Base-by-base conservation (phyloP, 805 yeast species). In the Candida montana region DNA sequence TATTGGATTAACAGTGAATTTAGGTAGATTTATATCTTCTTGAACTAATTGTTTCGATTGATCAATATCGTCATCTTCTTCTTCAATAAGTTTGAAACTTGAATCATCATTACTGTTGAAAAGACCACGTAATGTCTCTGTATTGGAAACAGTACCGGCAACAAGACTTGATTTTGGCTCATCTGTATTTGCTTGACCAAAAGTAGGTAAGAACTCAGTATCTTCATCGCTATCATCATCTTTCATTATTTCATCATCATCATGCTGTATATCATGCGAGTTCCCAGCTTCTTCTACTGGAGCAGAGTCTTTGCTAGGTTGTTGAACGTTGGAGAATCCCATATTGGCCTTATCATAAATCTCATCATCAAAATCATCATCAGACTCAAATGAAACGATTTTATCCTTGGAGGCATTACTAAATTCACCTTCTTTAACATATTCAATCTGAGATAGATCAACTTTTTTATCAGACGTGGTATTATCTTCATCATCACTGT, bases 91-190 rank as follows among this genome's bases (percentile, higher is more conserved):
- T 57, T 63, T 78, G 62, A 69, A 74, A 35, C 63, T 62, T 37
- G 44, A 54, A 1, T 43, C 53, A 39, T 64, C 64, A 50, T 54
- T 65, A 0, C 77, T 72, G 42, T 75, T 74, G 59, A 84, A 75
- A 31, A 83, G 64, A 0, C 75, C 62, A 57, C 91, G 74, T 37
- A 84, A 69, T 0, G 73, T 69, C 49, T 83, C 90, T 0, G 89
- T 81, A 41, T 69, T 71, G 40, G 71, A 65, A 3, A 57, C 55
- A 0, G 67, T 55, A 26, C 62, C 64, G 16, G 48, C 50, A 3
- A 48, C 39, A 6, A 54, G 6, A 28, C 48, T 37, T 28, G 52
- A 12, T 17, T 41, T 41, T 12, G 39, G 27, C 13, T 47, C 41
- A 10, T 37, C 31, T 7, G 38, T 35, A 3, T 23, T 7, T 9